Evolutionary conservation across 2,329 filamentous ascomycete genomes (phyloP).

Genomic region (Ceratocystis huliohia): DNA sequence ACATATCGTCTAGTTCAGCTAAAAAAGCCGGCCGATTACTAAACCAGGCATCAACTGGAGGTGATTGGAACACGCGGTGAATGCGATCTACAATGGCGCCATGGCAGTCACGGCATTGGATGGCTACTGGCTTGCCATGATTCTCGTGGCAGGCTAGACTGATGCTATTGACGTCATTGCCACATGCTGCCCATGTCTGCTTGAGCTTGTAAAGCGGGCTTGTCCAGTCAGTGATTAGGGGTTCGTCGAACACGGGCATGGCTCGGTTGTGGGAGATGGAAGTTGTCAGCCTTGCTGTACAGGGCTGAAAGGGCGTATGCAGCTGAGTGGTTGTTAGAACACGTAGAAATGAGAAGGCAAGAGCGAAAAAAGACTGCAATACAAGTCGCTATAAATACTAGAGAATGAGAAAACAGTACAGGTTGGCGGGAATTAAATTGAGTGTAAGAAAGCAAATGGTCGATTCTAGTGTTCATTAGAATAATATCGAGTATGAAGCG

Average conservation of each 20-base stretch:
- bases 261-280: background rate
- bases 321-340: too few relatives aligned
- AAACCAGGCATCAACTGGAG: constrained; percentile 34
- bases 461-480: too few relatives aligned
- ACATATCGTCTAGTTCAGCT: constrained; percentile 37
- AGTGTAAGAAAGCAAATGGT: too few relatives aligned
- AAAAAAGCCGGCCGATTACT: constrained; percentile 37
- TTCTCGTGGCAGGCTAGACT: constrained; percentile 33
- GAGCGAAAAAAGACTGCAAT: too few relatives aligned
- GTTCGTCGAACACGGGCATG: constrained; percentile 12
- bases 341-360: too few relatives aligned
- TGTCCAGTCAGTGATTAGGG: constrained; percentile 21
- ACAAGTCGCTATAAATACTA: too few relatives aligned
- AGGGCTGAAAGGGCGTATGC: background rate
- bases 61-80: constrained; percentile 26
- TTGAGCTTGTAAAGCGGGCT: constrained; percentile 19
- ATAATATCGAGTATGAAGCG: background rate
- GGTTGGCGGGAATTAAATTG: too few relatives aligned
- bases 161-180: constrained; percentile 33
- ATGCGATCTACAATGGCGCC: constrained; percentile 36
- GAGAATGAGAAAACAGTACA: too few relatives aligned
- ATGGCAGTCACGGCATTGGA: constrained; percentile 39
- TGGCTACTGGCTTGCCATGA: constrained; percentile 33
- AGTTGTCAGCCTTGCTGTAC: background rate
- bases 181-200: constrained; percentile 27